phyloP scores from a whole-genome alignment of 1,139 yeast species.

The Sugiyamaella sp. region DNA sequence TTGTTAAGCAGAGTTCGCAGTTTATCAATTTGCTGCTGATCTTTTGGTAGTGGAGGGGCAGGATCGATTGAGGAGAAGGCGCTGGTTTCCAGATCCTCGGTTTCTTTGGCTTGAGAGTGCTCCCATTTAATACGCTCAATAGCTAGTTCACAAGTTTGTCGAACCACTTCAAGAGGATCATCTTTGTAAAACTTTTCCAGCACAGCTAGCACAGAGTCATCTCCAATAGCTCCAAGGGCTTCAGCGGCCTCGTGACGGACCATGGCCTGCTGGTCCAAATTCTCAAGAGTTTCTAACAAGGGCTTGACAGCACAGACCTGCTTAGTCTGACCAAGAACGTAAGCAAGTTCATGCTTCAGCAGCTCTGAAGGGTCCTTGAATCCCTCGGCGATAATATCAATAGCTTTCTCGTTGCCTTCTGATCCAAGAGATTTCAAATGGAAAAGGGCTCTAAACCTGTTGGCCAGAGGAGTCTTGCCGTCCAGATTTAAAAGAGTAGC shows the following conservation, averaged over 20 bases:
- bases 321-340: conserved; percentile 95
- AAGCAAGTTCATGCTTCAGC: conserved; percentile 96
- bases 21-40: conserved; percentile 58
- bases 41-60: conserved; percentile 89
- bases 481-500: conserved; percentile 38
- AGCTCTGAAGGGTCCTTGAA: conserved; percentile 87
- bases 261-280: conserved; percentile 73
- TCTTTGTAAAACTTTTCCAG: conserved; percentile 63
- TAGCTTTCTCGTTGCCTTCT: conserved; percentile 65
- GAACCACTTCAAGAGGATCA: conserved; percentile 84
- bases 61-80: conserved; percentile 91
- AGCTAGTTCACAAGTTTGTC: conserved; percentile 98
- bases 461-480: conserved; percentile 75
- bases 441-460: conserved; percentile 90
- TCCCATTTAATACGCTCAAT: conserved; percentile 95
- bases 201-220: conserved; percentile 68
- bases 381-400: conserved; percentile 78
- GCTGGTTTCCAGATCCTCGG: conserved; percentile 74
- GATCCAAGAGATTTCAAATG: conserved; percentile 83
- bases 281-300: conserved; percentile 70
- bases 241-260: conserved; percentile 99
- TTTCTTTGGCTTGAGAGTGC: conserved; percentile 61
- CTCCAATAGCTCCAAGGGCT: conserved; percentile 96
- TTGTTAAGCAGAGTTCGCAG: conserved; percentile 72
- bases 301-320: conserved; percentile 76